Percentiles rank a stretch among this genome's conserved stretches.
Conservation (phyloP, 352 stramenopile species). For the Pythium grandisporangium region DNA sequence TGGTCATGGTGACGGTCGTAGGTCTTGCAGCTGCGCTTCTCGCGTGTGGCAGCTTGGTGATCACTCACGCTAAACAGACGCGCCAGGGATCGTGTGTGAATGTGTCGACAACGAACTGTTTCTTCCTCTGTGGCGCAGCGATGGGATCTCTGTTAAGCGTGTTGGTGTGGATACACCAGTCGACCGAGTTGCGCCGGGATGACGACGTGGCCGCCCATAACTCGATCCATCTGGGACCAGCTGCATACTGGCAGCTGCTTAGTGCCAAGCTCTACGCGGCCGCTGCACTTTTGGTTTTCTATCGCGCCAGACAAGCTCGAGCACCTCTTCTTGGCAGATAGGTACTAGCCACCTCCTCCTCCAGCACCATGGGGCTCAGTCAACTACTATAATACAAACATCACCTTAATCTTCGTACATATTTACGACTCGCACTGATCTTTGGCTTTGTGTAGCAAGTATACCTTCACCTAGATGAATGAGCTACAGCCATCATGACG, state of each 20-base stretch:
- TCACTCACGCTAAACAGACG: constrained; percentile 3
- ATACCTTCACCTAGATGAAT: too few species aligned
- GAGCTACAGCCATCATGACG: too few species aligned
- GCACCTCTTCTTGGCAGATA: too few species aligned
- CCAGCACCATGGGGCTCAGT: too few species aligned
- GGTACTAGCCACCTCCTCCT: too few species aligned
- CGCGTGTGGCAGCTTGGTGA: constrained; percentile 7
- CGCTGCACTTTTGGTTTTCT: too few species aligned
- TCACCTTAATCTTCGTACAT: too few species aligned
- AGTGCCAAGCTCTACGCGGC: constrained; percentile 8
- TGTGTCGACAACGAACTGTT: constrained; percentile 3
- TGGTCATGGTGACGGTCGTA: constrained; percentile 4
- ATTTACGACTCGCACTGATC: too few species aligned
- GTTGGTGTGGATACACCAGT: constrained; percentile 12
- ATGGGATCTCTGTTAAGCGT: constrained; percentile 4
- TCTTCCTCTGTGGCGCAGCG: constrained; percentile 3
- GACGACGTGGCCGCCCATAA: constrained; percentile 5
- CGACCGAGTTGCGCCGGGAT: constrained; percentile 7
- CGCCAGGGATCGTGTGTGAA: neutral
- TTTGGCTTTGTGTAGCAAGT: too few species aligned
- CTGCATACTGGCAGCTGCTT: constrained; percentile 10
- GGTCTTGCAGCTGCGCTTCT: constrained; percentile 2
- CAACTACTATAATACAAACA: too few species aligned
- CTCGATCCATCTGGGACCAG: constrained; percentile 10
- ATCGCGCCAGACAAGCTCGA: too few species aligned